A percentile compares a stretch with the other conserved stretches of the same genome.
Conservation (phyloP, 306 rosid genomes). For the Cicer yamashitae region DNA sequence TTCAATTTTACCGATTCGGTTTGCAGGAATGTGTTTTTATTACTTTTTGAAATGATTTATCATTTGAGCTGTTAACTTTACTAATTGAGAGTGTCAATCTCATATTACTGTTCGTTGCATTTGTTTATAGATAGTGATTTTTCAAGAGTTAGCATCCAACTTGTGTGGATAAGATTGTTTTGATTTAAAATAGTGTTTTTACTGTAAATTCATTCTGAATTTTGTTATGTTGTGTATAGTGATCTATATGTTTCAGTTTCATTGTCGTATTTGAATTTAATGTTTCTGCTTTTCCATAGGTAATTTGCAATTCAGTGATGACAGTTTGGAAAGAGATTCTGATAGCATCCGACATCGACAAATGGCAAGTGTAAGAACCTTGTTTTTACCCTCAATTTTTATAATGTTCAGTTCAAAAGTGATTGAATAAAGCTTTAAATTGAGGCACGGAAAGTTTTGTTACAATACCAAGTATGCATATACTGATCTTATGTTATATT, state of each 20-base stretch:
- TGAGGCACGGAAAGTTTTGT: neutral
- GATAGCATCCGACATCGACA: slow-evolving; percentile 48
- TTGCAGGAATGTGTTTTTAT: slow-evolving; percentile 1
- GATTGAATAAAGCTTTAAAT: slow-evolving; percentile 27
- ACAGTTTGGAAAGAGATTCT: slow-evolving; percentile 60
- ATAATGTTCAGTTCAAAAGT: slow-evolving; percentile 17
- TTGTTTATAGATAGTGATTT: neutral
- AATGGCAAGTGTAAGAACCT: slow-evolving; percentile 55
- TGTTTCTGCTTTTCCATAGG: slow-evolving; percentile 55
- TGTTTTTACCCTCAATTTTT: slow-evolving; percentile 1
- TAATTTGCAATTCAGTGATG: slow-evolving; percentile 56
- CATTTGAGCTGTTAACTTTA: slow-evolving; percentile 7
- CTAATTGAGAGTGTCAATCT: slow-evolving; percentile 28
- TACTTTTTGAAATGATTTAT: neutral
- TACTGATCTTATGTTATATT: slow-evolving; percentile 20
- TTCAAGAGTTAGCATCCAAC: neutral
- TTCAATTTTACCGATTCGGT: slow-evolving; percentile 16
- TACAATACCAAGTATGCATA: neutral
- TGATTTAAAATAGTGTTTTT: neutral
- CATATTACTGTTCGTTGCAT: slow-evolving; percentile 21
- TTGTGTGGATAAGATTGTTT: neutral
- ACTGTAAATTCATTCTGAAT: slow-evolving; percentile 9
- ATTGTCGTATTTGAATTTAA: slow-evolving; percentile 13
- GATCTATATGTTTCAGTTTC: slow-evolving; percentile 40
- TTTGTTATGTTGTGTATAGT: slow-evolving; percentile 14